phyloP scores from a whole-genome alignment of 345 rosid species.

The Geranium brycei region DNA sequence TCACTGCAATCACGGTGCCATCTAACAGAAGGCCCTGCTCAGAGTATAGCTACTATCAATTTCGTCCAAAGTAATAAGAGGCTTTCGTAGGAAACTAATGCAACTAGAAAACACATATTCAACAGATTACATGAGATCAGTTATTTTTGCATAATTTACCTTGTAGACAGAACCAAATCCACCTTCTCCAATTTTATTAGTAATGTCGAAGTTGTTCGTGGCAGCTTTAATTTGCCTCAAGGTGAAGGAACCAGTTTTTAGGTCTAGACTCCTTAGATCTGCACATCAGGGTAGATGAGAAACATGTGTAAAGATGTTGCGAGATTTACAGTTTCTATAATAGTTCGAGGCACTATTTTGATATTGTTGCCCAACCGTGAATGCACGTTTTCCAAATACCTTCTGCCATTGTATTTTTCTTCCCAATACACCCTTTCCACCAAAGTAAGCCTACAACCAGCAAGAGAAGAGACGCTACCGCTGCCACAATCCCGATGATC shows the following conservation, averaged over 20 bases:
- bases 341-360: neutral
- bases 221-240: conserved; percentile 17
- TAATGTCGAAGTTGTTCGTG: conserved; percentile 19
- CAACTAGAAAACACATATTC: too few relatives aligned
- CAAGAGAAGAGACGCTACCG: conserved; percentile 14
- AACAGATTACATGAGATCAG: too few relatives aligned
- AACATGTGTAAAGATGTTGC: neutral
- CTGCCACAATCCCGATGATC: conserved; percentile 19
- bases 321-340: neutral
- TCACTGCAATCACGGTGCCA: conserved; percentile 43
- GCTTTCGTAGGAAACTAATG: neutral
- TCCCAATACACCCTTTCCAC: conserved; percentile 37
- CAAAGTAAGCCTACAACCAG: conserved; percentile 32
- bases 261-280: conserved; percentile 16
- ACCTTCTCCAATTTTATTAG: conserved; percentile 27
- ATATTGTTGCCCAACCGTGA: too few relatives aligned
- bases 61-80: too few relatives aligned
- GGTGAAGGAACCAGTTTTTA: conserved; percentile 8
- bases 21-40: conserved; percentile 37
- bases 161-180: conserved; percentile 26
- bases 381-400: conserved; percentile 11
- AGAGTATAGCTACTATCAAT: neutral
- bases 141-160: conserved; percentile 1
- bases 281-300: neutral
- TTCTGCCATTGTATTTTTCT: conserved; percentile 22